Evolutionary conservation across 1,284 basidiomycete genomes (phyloP).

Genomic region (Cryptococcus sp.): DNA sequence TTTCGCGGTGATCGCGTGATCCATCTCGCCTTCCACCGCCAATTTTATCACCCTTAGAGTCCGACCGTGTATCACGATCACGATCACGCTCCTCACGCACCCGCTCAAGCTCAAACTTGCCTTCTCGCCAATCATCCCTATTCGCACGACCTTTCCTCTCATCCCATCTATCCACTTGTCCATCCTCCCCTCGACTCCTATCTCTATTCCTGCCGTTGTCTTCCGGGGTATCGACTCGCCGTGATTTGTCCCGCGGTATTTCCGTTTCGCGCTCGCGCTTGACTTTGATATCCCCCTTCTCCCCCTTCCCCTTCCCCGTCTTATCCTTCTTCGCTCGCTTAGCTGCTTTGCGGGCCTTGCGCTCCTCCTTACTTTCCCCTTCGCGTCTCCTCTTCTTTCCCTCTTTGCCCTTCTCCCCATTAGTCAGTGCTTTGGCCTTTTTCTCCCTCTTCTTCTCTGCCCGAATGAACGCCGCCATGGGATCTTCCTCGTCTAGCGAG

Average conservation of each 20-base stretch:
- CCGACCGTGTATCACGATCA: slow-evolving; percentile 12
- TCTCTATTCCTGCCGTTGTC: slow-evolving; percentile 25
- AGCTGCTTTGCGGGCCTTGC: slow-evolving; percentile 57
- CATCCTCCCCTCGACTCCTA: slow-evolving; percentile 32
- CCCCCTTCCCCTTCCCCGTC: slow-evolving; percentile 28
- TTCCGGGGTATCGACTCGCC: too few species aligned
- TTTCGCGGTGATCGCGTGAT: neutral
- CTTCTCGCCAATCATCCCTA: slow-evolving; percentile 28
- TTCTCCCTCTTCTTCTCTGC: slow-evolving; percentile 59
- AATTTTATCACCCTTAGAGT: slow-evolving; percentile 1
- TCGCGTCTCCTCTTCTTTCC: slow-evolving; percentile 67
- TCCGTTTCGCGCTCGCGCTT: too few species aligned
- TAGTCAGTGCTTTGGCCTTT: slow-evolving; percentile 18
- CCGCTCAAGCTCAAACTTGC: slow-evolving; percentile 22
- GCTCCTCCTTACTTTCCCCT: slow-evolving; percentile 76
- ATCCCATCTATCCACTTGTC: slow-evolving; percentile 16
- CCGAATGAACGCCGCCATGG: slow-evolving; percentile 87
- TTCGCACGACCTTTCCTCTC: slow-evolving; percentile 25
- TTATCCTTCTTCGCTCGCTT: slow-evolving; percentile 52
- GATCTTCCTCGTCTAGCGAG: slow-evolving; percentile 90
- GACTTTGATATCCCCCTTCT: slow-evolving; percentile 12
- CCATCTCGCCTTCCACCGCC: slow-evolving; percentile 2
- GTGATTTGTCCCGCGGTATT: too few species aligned
- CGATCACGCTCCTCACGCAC: slow-evolving; percentile 9
- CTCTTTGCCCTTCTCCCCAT: slow-evolving; percentile 63